phyloP scores from a whole-genome alignment of 257 asterid genomes.

The Nicotiana sylvestris region DNA sequence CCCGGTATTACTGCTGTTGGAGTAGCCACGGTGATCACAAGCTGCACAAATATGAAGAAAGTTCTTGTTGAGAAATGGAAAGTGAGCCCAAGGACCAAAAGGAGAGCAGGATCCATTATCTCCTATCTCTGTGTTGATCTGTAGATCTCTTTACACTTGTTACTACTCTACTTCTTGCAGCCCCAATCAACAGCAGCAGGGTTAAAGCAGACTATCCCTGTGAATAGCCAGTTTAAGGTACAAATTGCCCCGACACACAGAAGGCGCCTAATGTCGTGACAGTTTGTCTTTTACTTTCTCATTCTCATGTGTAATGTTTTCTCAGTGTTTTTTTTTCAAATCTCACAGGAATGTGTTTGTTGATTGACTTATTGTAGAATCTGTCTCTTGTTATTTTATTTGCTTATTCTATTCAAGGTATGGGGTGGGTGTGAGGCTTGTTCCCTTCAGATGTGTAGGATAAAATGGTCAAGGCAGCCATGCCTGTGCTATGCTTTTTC shows the following conservation, averaged over 20 bases:
- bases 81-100: slow-evolving; percentile 66
- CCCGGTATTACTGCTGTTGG: slow-evolving; percentile 63
- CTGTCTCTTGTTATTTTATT: not conserved
- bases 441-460: not conserved
- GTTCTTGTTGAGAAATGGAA: slow-evolving; percentile 74
- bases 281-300: not conserved
- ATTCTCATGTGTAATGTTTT: not conserved
- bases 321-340: not conserved
- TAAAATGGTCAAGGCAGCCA: no score
- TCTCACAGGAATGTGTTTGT: not conserved
- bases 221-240: not conserved
- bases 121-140: slow-evolving; percentile 73
- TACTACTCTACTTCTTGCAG: not conserved
- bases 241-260: not conserved
- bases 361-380: not conserved
- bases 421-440: not conserved
- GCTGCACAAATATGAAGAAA: slow-evolving; percentile 56
- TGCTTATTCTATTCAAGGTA: not conserved
- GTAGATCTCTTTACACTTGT: slow-evolving; percentile 8
- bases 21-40: slow-evolving; percentile 62
- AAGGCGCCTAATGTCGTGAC: not conserved
- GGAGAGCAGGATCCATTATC: slow-evolving; percentile 80
- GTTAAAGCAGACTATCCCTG: not conserved
- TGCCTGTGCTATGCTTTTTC: no score
- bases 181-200: not conserved